Conservation (phyloP, 1,284 basidiomycete species). For the Leccinum variabile region DNA sequence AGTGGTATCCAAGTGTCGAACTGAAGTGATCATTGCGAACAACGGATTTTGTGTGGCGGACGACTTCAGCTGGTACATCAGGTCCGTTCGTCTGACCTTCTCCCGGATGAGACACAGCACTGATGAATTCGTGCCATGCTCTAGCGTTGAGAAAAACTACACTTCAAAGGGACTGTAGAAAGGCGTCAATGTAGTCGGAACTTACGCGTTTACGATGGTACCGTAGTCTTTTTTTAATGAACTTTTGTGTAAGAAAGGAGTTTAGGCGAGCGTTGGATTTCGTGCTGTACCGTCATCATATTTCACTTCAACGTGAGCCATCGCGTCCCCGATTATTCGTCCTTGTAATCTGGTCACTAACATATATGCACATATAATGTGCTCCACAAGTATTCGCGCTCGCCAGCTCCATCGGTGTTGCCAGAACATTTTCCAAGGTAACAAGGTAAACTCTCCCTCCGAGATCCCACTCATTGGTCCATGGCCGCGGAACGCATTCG, state of each 20-base stretch:
- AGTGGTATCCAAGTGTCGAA: background rate
- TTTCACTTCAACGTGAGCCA: too few species aligned
- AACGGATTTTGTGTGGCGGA: background rate
- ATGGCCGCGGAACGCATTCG: too few species aligned
- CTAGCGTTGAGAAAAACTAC: background rate
- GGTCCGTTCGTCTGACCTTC: background rate
- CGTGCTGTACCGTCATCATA: background rate
- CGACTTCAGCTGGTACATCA: background rate
- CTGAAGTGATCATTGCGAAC: background rate
- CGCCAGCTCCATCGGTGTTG: too few species aligned
- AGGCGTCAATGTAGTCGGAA: background rate
- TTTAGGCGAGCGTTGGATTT: background rate
- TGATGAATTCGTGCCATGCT: background rate
- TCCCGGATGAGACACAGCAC: background rate
- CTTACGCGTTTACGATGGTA: background rate
- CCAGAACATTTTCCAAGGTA: too few species aligned
- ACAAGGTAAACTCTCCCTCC: too few species aligned
- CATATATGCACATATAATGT: too few species aligned
- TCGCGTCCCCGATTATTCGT: too few species aligned
- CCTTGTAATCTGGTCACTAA: too few species aligned
- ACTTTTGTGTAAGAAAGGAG: background rate
- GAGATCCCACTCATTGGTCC: too few species aligned
- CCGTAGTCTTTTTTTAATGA: background rate
- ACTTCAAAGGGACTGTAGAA: background rate
- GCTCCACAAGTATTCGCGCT: too few species aligned